phyloP scores from a whole-genome alignment of 2,329 filamentous ascomycete species.

The Pseudopithomyces maydicus region DNA sequence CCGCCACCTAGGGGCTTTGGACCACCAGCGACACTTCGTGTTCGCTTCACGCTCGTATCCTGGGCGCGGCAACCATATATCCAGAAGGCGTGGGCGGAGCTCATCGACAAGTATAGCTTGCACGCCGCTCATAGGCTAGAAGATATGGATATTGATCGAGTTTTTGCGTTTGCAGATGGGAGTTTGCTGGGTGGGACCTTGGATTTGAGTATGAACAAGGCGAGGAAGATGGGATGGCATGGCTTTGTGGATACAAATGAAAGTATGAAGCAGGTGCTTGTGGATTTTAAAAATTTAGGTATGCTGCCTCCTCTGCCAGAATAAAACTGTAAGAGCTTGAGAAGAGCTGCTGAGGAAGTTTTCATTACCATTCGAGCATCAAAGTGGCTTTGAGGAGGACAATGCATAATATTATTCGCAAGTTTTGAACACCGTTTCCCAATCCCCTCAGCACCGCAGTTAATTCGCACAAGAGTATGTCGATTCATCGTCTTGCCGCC shows the following conservation, averaged over 20 bases:
- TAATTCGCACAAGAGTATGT: too few species aligned
- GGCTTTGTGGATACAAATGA: slow-evolving; percentile 54
- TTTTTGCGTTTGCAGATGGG: slow-evolving; percentile 54
- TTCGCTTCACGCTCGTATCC: slow-evolving; percentile 49
- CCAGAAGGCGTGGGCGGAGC: slow-evolving; percentile 51
- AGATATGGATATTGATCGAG: slow-evolving; percentile 49
- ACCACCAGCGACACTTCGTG: slow-evolving; percentile 45
- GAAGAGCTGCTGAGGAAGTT: too few species aligned
- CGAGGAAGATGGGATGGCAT: slow-evolving; percentile 52
- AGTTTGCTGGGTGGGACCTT: slow-evolving; percentile 39
- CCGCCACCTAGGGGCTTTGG: slow-evolving; percentile 49
- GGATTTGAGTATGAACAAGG: slow-evolving; percentile 51
- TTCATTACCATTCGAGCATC: too few species aligned
- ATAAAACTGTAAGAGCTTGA: neutral
- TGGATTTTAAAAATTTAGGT: slow-evolving; percentile 48
- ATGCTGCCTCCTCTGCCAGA: slow-evolving; percentile 47
- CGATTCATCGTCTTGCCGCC: too few species aligned
- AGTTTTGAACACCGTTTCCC: too few species aligned
- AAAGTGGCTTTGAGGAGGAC: too few species aligned
- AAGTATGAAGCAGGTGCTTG: slow-evolving; percentile 49
- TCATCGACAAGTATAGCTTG: slow-evolving; percentile 50
- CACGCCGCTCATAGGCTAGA: slow-evolving; percentile 44
- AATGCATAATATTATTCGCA: too few species aligned
- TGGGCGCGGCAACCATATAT: slow-evolving; percentile 55
- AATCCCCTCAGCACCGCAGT: too few species aligned